A percentile compares a stretch with the other conserved stretches of the same genome.
These are phyloP conservation scores for Annona squamosa DNA, from an alignment of 164 flowering plant genomes.

Conservation along the genomic window DNA sequence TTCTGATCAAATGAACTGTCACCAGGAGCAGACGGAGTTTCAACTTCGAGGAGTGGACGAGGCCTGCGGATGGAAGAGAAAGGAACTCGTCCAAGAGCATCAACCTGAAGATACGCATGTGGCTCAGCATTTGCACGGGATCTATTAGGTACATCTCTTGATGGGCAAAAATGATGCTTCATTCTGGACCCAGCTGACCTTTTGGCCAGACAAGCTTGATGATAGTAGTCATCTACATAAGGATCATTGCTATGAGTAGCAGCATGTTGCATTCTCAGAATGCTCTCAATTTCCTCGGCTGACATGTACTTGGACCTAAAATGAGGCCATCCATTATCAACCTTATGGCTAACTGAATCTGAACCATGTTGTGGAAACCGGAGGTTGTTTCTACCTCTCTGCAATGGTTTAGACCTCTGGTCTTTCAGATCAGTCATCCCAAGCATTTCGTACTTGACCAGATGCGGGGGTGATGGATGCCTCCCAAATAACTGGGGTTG, in stretches of 20 bases:
- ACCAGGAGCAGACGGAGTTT: slow-evolving; percentile 34
- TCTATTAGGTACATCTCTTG: slow-evolving; percentile 61
- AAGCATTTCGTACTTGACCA: slow-evolving; percentile 34
- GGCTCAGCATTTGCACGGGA: slow-evolving; percentile 53
- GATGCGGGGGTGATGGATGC: slow-evolving; percentile 37
- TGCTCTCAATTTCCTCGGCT: slow-evolving; percentile 78
- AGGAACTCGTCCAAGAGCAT: slow-evolving; percentile 73
- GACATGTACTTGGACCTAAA: slow-evolving; percentile 85
- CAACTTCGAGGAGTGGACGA: slow-evolving; percentile 84
- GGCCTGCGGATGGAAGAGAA: slow-evolving; percentile 79
- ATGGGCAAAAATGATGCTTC: slow-evolving; percentile 68
- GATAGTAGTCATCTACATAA: slow-evolving; percentile 84
- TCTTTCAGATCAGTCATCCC: slow-evolving; percentile 51
- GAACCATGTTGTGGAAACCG: slow-evolving; percentile 54
- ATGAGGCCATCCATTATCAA: slow-evolving; percentile 54
- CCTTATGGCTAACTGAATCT: slow-evolving; percentile 53
- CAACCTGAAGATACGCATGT: slow-evolving; percentile 55
- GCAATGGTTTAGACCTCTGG: slow-evolving; percentile 51
- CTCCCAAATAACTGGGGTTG: slow-evolving; percentile 53
- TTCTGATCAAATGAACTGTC: slow-evolving; percentile 46
- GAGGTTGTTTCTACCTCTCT: slow-evolving; percentile 40
- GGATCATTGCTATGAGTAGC: slow-evolving; percentile 86
- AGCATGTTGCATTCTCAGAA: slow-evolving; percentile 81
- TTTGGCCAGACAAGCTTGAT: slow-evolving; percentile 79
- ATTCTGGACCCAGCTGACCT: slow-evolving; percentile 56